Percentiles rank a stretch among this genome's conserved stretches.
phyloP scores from a whole-genome alignment of 164 flowering plant species.

The Houttuynia cordata region DNA sequence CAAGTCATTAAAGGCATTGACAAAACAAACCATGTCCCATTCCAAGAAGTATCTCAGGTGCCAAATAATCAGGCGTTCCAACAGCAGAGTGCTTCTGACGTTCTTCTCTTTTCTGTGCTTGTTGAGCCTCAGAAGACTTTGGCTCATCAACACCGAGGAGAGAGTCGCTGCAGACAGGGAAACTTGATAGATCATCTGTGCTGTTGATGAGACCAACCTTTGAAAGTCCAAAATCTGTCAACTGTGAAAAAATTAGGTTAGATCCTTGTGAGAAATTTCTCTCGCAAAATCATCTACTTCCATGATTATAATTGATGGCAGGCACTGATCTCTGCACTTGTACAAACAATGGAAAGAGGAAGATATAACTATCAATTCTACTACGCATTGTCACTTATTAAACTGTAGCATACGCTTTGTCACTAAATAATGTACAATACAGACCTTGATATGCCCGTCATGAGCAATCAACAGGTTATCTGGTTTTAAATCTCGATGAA shows the following conservation, averaged over 20 bases:
- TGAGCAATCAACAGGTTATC: slow-evolving; percentile 92
- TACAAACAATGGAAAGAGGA: no score
- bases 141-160: slow-evolving; percentile 47
- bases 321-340: no score
- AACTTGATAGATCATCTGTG: slow-evolving; percentile 88
- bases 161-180: slow-evolving; percentile 30
- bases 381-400: background rate
- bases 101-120: slow-evolving; percentile 38
- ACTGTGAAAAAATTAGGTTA: slow-evolving; percentile 61
- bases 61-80: slow-evolving; percentile 99
- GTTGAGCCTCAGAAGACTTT: slow-evolving; percentile 15
- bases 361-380: no score
- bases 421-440: background rate
- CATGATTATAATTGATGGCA: no score
- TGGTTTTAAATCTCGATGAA: slow-evolving; percentile 96
- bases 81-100: slow-evolving; percentile 77
- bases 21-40: slow-evolving; percentile 80
- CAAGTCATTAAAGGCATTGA: background rate
- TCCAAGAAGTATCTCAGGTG: slow-evolving; percentile 99
- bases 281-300: background rate
- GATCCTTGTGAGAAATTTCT: slow-evolving; percentile 22
- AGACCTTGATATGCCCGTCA: slow-evolving; percentile 98
- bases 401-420: background rate
- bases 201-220: slow-evolving; percentile 95
- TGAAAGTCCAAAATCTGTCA: slow-evolving; percentile 99